phyloP scores from a whole-genome alignment of 345 rosid genomes.

The Pugionium cornutum region DNA sequence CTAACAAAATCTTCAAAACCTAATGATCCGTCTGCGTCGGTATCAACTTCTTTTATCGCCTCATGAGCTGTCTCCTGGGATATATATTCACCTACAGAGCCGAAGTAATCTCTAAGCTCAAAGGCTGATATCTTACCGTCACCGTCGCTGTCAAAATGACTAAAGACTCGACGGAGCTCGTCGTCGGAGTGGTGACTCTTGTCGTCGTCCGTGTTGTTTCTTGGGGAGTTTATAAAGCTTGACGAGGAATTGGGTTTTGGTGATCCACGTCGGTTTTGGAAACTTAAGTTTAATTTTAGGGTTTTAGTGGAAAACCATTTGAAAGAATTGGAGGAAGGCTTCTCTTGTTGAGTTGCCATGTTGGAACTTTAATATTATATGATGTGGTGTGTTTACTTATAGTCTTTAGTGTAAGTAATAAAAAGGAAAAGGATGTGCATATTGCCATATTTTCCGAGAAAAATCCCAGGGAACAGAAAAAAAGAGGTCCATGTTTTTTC shows the following conservation, averaged over 20 bases:
- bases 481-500: slow-evolving; percentile 30
- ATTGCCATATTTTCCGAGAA: slow-evolving; percentile 31
- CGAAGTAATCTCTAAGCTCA: slow-evolving; percentile 68
- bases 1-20: slow-evolving; percentile 67
- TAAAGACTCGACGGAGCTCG: slow-evolving; percentile 61
- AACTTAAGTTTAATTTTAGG: slow-evolving; percentile 35
- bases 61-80: slow-evolving; percentile 57
- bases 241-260: slow-evolving; percentile 34
- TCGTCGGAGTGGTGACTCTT: slow-evolving; percentile 28
- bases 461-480: slow-evolving; percentile 22
- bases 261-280: slow-evolving; percentile 32
- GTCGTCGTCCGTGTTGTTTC: slow-evolving; percentile 15
- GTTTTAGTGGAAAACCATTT: slow-evolving; percentile 39
- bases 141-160: slow-evolving; percentile 61
- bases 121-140: slow-evolving; percentile 76
- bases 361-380: slow-evolving; percentile 25
- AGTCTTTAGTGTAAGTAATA: neutral
- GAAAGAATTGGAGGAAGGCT: slow-evolving; percentile 34
- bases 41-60: slow-evolving; percentile 59
- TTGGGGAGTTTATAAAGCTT: slow-evolving; percentile 33
- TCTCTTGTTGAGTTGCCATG: slow-evolving; percentile 33
- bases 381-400: slow-evolving; percentile 13
- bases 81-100: slow-evolving; percentile 71
- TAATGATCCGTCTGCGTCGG: slow-evolving; percentile 64
- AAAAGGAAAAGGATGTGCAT: neutral